Conservation (phyloP, 345 rosid species). For the Gossypium anomalum region DNA sequence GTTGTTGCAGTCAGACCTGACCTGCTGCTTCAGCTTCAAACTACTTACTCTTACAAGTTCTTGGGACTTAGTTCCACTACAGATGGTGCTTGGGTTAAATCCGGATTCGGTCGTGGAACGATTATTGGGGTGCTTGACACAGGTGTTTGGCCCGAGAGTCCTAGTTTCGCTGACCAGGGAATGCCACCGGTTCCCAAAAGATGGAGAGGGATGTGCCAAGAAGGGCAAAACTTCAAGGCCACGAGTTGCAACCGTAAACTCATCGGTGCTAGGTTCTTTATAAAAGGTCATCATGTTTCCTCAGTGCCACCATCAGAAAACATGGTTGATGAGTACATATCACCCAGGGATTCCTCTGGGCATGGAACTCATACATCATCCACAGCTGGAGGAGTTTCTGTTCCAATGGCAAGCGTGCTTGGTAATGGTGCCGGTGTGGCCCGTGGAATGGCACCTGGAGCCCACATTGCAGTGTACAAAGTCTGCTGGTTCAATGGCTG, state of each 20-base stretch:
- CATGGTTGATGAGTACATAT: slow-evolving; percentile 51
- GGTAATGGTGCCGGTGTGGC: slow-evolving; percentile 78
- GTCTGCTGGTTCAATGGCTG: slow-evolving; percentile 89
- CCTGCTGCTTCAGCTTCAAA: slow-evolving; percentile 56
- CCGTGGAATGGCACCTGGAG: slow-evolving; percentile 80
- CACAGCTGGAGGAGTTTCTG: slow-evolving; percentile 76
- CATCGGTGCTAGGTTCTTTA: slow-evolving; percentile 81
- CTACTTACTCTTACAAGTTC: slow-evolving; percentile 85
- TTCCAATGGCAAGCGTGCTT: slow-evolving; percentile 60
- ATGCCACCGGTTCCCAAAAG: slow-evolving; percentile 68
- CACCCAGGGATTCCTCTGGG: slow-evolving; percentile 76
- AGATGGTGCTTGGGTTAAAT: slow-evolving; percentile 53
- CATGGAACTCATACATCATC: slow-evolving; percentile 94
- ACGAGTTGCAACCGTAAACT: slow-evolving; percentile 68
- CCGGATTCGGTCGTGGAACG: slow-evolving; percentile 59
- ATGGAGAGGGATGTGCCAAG: slow-evolving; percentile 81
- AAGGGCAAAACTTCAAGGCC: slow-evolving; percentile 57
- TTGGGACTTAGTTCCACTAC: slow-evolving; percentile 49
- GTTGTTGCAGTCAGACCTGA: slow-evolving; percentile 77
- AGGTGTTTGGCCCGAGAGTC: slow-evolving; percentile 92
- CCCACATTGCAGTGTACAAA: slow-evolving; percentile 82
- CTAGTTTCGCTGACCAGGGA: slow-evolving; percentile 65
- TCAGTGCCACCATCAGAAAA: slow-evolving; percentile 31
- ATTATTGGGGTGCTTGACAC: slow-evolving; percentile 82
- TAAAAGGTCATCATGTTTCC: slow-evolving; percentile 69